These are phyloP conservation scores for Hibiscus mutabilis DNA, from an alignment of 345 rosid genomes.

Conservation along the genomic window DNA sequence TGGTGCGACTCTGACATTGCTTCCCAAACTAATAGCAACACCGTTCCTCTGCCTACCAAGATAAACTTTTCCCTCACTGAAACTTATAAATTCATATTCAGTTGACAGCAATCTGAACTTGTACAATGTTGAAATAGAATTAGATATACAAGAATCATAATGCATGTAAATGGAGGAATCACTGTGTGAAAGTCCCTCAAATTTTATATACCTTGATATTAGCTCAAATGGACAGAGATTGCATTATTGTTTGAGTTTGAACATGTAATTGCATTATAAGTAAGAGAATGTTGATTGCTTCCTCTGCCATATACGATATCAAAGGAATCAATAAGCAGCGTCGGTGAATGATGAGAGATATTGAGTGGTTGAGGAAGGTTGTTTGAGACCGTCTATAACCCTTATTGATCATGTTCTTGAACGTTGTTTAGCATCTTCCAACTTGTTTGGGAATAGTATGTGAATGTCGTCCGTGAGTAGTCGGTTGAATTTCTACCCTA, in stretches of 20 bases:
- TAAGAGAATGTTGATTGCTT: neutral
- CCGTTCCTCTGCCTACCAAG: neutral
- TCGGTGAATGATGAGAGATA: neutral
- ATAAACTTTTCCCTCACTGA: neutral
- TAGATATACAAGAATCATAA: neutral
- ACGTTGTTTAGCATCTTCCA: too few relatives aligned
- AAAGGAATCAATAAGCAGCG: neutral
- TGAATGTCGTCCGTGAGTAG: too few relatives aligned
- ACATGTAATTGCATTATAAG: neutral
- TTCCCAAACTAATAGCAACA: neutral
- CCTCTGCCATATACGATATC: neutral
- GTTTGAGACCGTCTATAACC: neutral
- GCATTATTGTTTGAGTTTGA: neutral
- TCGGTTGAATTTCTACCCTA: too few relatives aligned
- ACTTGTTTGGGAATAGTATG: too few relatives aligned
- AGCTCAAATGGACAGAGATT: neutral
- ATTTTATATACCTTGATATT: neutral
- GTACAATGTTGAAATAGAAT: neutral
- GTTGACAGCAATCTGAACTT: neutral
- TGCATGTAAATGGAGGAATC: neutral
- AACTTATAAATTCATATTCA: neutral
- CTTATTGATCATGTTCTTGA: neutral
- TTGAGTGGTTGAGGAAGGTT: neutral
- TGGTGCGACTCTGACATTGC: neutral
- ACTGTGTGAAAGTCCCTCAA: neutral